Conservation (phyloP, 1,284 basidiomycete species). For the Cutaneotrichosporon cutaneum region DNA sequence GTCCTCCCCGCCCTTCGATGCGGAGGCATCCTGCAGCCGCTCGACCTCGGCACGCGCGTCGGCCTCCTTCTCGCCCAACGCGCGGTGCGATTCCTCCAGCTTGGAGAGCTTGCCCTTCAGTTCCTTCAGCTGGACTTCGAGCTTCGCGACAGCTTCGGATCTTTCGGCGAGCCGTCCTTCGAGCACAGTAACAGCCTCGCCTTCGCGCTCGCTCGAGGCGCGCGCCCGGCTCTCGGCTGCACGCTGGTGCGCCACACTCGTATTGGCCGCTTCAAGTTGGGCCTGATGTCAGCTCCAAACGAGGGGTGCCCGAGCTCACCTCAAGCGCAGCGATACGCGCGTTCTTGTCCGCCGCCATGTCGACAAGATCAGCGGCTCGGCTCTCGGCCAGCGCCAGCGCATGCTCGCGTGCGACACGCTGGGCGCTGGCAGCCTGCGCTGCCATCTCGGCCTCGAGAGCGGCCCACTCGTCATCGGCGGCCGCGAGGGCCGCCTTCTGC, state of each 20-base stretch:
- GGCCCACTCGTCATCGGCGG: constrained; percentile 42
- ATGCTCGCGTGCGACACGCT: constrained; percentile 44
- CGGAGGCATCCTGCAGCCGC: constrained; percentile 13
- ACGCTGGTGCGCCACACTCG: constrained; percentile 34
- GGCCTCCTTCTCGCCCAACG: constrained; percentile 35
- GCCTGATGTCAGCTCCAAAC: constrained; percentile 19
- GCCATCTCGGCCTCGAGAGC: constrained; percentile 42
- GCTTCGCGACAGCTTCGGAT: not conserved
- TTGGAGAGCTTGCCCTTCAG: constrained; percentile 29
- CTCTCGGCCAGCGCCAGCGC: constrained; percentile 40
- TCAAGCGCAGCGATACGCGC: constrained; percentile 34
- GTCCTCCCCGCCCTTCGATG: constrained; percentile 24
- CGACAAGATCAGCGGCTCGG: constrained; percentile 35
- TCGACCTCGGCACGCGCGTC: constrained; percentile 37
- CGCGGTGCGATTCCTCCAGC: constrained; percentile 32
- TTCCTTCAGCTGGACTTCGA: constrained; percentile 14
- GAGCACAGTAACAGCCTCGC: not conserved
- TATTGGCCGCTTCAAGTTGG: constrained; percentile 31
- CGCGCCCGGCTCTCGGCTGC: constrained; percentile 28
- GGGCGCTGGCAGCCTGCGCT: constrained; percentile 32
- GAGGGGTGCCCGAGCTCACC: constrained; percentile 25
- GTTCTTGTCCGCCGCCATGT: constrained; percentile 30
- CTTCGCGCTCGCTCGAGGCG: constrained; percentile 6
- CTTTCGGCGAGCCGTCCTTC: not conserved
- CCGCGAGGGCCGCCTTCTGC: constrained; percentile 41